Evolutionary conservation across 768 basidiomycete species (phyloP).

Genomic region (Lactarius trivialis): DNA sequence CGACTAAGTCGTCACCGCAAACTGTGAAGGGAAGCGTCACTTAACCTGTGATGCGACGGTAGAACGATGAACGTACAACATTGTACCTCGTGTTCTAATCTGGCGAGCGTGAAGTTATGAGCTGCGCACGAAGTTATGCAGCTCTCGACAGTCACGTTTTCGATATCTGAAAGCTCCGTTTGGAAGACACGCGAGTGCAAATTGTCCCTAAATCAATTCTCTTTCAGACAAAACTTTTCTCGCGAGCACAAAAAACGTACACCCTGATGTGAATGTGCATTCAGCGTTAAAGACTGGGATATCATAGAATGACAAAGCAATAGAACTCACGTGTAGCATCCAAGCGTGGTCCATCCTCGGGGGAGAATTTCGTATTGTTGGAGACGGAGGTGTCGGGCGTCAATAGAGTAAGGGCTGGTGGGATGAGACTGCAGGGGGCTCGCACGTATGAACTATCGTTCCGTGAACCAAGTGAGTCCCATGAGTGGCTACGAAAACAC

Average conservation of each 20-base stretch:
- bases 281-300: conserved; percentile 29
- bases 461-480: background rate
- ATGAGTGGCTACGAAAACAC: background rate
- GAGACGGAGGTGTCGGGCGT: background rate
- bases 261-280: conserved; percentile 41
- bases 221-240: background rate
- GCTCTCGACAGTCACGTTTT: conserved; percentile 46
- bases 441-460: background rate
- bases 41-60: background rate
- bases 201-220: conserved; percentile 39
- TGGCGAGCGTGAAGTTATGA: conserved; percentile 59
- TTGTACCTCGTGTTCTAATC: conserved; percentile 52
- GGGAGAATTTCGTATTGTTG: conserved; percentile 34
- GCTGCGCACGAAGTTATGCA: conserved; percentile 56
- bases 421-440: background rate
- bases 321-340: conserved; percentile 52
- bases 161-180: conserved; percentile 35
- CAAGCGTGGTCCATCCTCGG: conserved; percentile 47
- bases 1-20: conserved; percentile 62
- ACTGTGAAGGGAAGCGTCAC: conserved; percentile 33
- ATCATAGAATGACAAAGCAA: background rate
- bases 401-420: background rate
- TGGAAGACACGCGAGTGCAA: conserved; percentile 53
- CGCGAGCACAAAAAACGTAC: conserved; percentile 26
- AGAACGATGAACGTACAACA: conserved; percentile 36